phyloP scores from a whole-genome alignment of 352 stramenopile genomes.

The Phytophthora lateralis region DNA sequence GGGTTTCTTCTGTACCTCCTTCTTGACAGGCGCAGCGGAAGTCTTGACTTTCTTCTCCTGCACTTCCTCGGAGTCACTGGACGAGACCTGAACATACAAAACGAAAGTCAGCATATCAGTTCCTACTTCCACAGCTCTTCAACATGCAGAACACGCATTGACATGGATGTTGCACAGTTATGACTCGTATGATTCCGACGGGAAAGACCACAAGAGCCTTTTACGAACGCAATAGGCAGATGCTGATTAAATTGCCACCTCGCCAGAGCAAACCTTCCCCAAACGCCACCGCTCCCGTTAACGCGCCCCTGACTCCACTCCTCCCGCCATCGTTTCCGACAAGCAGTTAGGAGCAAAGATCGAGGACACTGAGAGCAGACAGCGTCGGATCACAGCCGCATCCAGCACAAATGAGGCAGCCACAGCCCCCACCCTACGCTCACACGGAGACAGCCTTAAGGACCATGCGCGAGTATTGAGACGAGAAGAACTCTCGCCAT shows the following conservation, averaged over 20 bases:
- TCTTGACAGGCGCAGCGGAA: constrained; percentile 28
- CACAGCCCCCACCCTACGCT: constrained; percentile 55
- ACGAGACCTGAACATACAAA: constrained; percentile 27
- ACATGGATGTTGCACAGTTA: constrained; percentile 89
- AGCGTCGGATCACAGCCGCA: constrained; percentile 34
- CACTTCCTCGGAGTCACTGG: constrained; percentile 51
- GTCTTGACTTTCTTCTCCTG: constrained; percentile 44
- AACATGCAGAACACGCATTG: constrained; percentile 34
- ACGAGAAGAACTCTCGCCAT: constrained; percentile 83
- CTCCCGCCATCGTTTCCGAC: constrained; percentile 36
- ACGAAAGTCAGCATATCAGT: constrained; percentile 13
- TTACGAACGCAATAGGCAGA: constrained; percentile 56
- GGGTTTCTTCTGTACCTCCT: constrained; percentile 41
- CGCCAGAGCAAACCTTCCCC: constrained; percentile 36
- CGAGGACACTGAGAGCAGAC: constrained; percentile 15
- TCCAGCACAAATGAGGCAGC: constrained; percentile 28
- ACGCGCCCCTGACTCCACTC: constrained; percentile 9
- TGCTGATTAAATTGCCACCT: constrained; percentile 35
- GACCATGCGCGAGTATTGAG: constrained; percentile 82
- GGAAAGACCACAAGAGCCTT: constrained; percentile 73
- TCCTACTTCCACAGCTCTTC: constrained; percentile 8
- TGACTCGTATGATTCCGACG: constrained; percentile 93
- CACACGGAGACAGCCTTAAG: constrained; percentile 92
- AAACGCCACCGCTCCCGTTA: constrained; percentile 5
- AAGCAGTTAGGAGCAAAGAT: constrained; percentile 34